Conservation (phyloP, 2,329 filamentous ascomycete genomes). For the Lecanoromycetidae sp. region DNA sequence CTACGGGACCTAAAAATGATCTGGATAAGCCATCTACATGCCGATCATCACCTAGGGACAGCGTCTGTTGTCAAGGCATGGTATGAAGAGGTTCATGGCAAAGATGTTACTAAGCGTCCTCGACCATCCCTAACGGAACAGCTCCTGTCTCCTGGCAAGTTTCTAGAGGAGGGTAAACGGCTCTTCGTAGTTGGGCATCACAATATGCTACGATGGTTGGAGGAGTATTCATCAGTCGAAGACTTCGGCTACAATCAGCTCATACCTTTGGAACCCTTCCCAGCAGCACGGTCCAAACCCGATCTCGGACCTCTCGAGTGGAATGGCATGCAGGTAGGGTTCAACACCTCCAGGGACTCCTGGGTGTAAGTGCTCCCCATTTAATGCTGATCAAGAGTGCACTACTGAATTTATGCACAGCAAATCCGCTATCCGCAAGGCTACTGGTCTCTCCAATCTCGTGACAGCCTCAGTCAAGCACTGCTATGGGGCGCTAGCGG, state of each 20-base stretch:
- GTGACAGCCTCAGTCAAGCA: slow-evolving; percentile 60
- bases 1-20: slow-evolving; percentile 68
- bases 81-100: slow-evolving; percentile 47
- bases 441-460: slow-evolving; percentile 54
- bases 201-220: slow-evolving; percentile 63
- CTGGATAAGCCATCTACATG: slow-evolving; percentile 92
- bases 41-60: slow-evolving; percentile 86
- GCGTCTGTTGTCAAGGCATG: slow-evolving; percentile 72
- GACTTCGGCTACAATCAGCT: slow-evolving; percentile 55
- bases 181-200: slow-evolving; percentile 58
- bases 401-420: slow-evolving; percentile 18
- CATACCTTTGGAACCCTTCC: slow-evolving; percentile 31
- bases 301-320: slow-evolving; percentile 6
- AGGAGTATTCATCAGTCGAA: slow-evolving; percentile 69
- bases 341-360: slow-evolving; percentile 7
- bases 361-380: slow-evolving; percentile 14
- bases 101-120: slow-evolving; percentile 16
- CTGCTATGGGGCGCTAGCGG: slow-evolving; percentile 66
- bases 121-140: slow-evolving; percentile 6
- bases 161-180: slow-evolving; percentile 23
- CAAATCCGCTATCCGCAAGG: slow-evolving; percentile 32
- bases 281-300: not conserved
- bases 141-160: slow-evolving; percentile 26
- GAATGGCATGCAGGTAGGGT: slow-evolving; percentile 12
- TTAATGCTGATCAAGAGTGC: slow-evolving; percentile 21